These are phyloP conservation scores for Echria macrotheca DNA, from an alignment of 495 filamentous ascomycete species.

Conservation along the genomic window DNA sequence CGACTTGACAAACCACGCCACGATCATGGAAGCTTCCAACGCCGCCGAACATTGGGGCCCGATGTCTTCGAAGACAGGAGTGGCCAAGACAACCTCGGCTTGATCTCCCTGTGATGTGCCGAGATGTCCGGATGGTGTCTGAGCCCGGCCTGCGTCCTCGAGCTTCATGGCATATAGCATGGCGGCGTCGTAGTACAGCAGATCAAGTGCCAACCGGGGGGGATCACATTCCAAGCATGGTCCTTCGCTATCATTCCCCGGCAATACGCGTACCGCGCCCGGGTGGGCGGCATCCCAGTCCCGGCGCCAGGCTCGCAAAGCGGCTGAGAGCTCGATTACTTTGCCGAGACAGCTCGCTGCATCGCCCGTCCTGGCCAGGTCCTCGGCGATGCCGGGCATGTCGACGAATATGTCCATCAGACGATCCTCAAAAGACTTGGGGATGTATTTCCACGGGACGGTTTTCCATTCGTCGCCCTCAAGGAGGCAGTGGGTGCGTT, in stretches of 20 bases:
- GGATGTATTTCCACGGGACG: slow-evolving; percentile 1
- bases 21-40: neutral
- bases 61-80: neutral
- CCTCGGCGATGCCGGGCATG: slow-evolving; percentile 7
- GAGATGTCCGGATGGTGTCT: neutral
- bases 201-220: neutral
- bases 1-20: neutral
- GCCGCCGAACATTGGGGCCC: neutral
- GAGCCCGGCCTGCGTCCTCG: neutral
- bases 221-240: neutral
- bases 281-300: neutral
- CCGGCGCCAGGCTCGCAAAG: neutral
- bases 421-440: slow-evolving; percentile 11
- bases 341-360: neutral
- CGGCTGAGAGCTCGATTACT: neutral
- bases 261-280: neutral
- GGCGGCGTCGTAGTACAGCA: slow-evolving; percentile 3
- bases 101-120: neutral
- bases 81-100: too few relatives aligned
- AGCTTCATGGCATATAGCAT: neutral
- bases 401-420: slow-evolving; percentile 12
- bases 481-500: neutral
- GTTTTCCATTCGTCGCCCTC: slow-evolving; percentile 7
- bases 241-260: neutral
- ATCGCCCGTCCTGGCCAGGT: neutral